A percentile compares a stretch with the other conserved stretches of the same genome.
These are phyloP conservation scores for Alloteropsis angusta DNA, from an alignment of 202 grass and related monocot species.

Conservation along the genomic window DNA sequence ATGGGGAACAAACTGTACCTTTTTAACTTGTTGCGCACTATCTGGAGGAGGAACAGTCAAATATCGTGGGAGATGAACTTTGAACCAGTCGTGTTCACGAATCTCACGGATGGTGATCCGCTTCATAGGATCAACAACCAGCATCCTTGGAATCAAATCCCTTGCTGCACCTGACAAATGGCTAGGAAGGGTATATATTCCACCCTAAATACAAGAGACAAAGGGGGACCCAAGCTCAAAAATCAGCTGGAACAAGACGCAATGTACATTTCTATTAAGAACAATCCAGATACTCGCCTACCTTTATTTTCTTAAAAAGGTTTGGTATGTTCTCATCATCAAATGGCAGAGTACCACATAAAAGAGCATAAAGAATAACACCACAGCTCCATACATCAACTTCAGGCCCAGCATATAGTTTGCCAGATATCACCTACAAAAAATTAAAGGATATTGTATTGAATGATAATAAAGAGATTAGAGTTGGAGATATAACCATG, in stretches of 20 bases:
- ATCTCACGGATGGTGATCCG: slow-evolving; percentile 89
- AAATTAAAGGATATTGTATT: slow-evolving; percentile 13
- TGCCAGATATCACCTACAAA: slow-evolving; percentile 87
- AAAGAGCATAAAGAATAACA: slow-evolving; percentile 93
- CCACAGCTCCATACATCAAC: slow-evolving; percentile 98
- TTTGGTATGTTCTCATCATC: slow-evolving; percentile 97
- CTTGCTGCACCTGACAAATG: slow-evolving; percentile 75
- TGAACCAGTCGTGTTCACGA: slow-evolving; percentile 81
- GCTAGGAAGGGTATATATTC: slow-evolving; percentile 94
- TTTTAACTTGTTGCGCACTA: slow-evolving; percentile 83
- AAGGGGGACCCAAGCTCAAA: neutral
- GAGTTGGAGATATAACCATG: neutral
- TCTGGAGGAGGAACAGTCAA: slow-evolving; percentile 87
- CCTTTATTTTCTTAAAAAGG: slow-evolving; percentile 99
- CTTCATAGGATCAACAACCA: slow-evolving; percentile 96
- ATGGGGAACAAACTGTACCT: slow-evolving; percentile 31
- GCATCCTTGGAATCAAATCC: slow-evolving; percentile 92
- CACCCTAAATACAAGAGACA: slow-evolving; percentile 42
- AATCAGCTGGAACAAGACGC: neutral
- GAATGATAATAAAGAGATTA: neutral
- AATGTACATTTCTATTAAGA: neutral
- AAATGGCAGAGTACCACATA: slow-evolving; percentile 94
- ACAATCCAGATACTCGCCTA: slow-evolving; percentile 9
- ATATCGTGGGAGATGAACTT: slow-evolving; percentile 70
- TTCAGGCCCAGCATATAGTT: slow-evolving; percentile 89